Percentiles rank a stretch among this genome's conserved stretches.
Conservation (phyloP, 164 flowering plant genomes). For the Buxus sempervirens region DNA sequence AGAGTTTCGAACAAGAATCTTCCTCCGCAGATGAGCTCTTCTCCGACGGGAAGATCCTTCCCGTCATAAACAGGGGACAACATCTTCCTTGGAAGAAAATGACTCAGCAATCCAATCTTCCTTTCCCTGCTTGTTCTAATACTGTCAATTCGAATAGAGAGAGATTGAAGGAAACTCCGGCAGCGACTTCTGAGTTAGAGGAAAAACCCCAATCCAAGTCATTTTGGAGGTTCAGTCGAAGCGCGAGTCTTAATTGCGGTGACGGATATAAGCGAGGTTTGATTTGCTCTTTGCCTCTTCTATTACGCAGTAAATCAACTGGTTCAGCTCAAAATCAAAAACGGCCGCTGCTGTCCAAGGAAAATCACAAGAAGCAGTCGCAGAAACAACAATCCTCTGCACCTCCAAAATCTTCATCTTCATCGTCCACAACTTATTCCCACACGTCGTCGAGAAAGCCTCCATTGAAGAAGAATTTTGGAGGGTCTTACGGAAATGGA, state of each 20-base stretch:
- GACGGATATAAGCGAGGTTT: slow-evolving; percentile 30
- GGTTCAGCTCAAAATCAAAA: slow-evolving; percentile 60
- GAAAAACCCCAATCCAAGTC: slow-evolving; percentile 32
- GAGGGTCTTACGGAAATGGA: slow-evolving; percentile 37
- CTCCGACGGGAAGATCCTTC: slow-evolving; percentile 49
- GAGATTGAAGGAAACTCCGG: neutral
- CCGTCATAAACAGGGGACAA: slow-evolving; percentile 41
- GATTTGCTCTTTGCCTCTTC: slow-evolving; percentile 18
- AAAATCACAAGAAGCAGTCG: slow-evolving; percentile 32
- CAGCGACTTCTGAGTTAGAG: slow-evolving; percentile 13
- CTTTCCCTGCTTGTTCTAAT: neutral
- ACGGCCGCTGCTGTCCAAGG: slow-evolving; percentile 23
- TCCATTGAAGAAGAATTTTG: slow-evolving; percentile 38
- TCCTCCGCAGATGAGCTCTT: slow-evolving; percentile 67
- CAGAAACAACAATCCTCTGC: slow-evolving; percentile 26
- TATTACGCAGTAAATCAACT: slow-evolving; percentile 78
- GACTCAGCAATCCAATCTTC: neutral
- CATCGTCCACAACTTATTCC: slow-evolving; percentile 14
- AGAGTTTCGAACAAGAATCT: slow-evolving; percentile 39
- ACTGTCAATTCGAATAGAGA: slow-evolving; percentile 4
- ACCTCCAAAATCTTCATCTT: slow-evolving; percentile 5
- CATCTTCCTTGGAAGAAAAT: neutral
- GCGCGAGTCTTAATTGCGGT: slow-evolving; percentile 48
- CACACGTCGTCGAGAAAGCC: slow-evolving; percentile 27
- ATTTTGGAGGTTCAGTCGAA: slow-evolving; percentile 54